Conservation (phyloP, 2,329 filamentous ascomycete species). For the Mollisia scopiformis region DNA sequence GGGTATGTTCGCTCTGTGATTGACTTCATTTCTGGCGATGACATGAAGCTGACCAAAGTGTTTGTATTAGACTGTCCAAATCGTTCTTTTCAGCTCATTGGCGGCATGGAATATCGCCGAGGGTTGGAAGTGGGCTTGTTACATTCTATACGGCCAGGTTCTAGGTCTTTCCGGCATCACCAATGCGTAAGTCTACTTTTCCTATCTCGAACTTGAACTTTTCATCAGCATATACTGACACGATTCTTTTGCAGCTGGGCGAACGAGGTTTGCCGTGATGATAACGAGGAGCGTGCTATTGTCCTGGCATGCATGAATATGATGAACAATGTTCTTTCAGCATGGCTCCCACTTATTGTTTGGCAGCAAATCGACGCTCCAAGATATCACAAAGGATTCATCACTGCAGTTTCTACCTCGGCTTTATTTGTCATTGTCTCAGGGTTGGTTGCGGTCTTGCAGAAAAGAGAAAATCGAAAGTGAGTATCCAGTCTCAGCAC, state of each 20-base stretch:
- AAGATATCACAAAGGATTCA: slow-evolving; percentile 61
- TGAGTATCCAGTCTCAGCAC: no score
- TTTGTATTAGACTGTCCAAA: no score
- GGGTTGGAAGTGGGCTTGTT: slow-evolving; percentile 67
- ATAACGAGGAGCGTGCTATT: slow-evolving; percentile 67
- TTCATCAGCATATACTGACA: neutral
- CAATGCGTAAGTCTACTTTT: slow-evolving; percentile 53
- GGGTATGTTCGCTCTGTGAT: no score
- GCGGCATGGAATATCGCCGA: slow-evolving; percentile 52
- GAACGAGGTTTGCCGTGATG: slow-evolving; percentile 53
- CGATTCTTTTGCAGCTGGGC: slow-evolving; percentile 44
- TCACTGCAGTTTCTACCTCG: no score
- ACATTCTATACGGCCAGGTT: slow-evolving; percentile 53
- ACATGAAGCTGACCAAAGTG: no score
- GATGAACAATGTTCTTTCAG: slow-evolving; percentile 69
- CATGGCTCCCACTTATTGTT: slow-evolving; percentile 68
- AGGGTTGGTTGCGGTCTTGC: no score
- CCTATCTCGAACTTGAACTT: no score
- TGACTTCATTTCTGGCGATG: no score
- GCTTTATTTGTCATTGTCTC: no score
- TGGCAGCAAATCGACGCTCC: slow-evolving; percentile 69
- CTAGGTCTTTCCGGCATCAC: slow-evolving; percentile 50
- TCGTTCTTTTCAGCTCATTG: slow-evolving; percentile 47
- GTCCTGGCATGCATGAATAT: slow-evolving; percentile 69
- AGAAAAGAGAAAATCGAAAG: no score